Conservation (phyloP, 768 basidiomycete genomes). For the Rhodosporidiobolus sp. region DNA sequence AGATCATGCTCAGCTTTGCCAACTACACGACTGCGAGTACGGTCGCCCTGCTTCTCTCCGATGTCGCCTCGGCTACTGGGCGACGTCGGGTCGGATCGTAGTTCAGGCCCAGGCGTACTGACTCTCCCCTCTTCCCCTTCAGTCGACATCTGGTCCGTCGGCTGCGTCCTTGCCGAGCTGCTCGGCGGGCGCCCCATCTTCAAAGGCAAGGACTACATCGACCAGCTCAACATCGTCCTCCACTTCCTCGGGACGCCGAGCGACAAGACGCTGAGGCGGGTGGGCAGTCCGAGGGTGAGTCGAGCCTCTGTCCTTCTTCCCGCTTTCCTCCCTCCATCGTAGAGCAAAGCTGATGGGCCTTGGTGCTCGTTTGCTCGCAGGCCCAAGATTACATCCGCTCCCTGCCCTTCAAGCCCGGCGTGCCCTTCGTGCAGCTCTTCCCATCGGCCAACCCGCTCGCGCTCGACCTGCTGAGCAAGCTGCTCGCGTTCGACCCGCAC, state of each 20-base stretch:
- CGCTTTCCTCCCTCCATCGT: not conserved
- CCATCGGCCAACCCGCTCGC: constrained; percentile 91
- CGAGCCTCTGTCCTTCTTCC: not conserved
- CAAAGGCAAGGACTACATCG: constrained; percentile 97
- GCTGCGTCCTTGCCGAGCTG: constrained; percentile 55
- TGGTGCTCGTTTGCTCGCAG: constrained; percentile 51
- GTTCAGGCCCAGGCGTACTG: not conserved
- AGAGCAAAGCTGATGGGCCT: no score
- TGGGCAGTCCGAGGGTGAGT: constrained; percentile 86
- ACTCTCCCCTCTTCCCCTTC: not conserved
- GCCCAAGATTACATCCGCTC: constrained; percentile 98
- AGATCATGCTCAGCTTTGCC: constrained; percentile 79
- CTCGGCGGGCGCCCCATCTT: constrained; percentile 53
- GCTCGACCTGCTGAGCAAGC: constrained; percentile 83
- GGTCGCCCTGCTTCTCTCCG: constrained; percentile 4
- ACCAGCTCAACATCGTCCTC: constrained; percentile 87
- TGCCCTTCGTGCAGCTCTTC: constrained; percentile 86
- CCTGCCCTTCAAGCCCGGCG: constrained; percentile 90
- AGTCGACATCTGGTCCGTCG: constrained; percentile 55
- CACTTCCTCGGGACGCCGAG: constrained; percentile 98
- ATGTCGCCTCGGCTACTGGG: not conserved
- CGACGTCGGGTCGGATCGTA: no score
- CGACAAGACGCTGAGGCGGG: constrained; percentile 90
- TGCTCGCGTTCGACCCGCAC: constrained; percentile 93
- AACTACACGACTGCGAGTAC: constrained; percentile 51